Evolutionary conservation across 139 green algal species (phyloP), one percentile per base, ranked within the genome.

Genomic region (Limnomonas spitsbergensis): DNA sequence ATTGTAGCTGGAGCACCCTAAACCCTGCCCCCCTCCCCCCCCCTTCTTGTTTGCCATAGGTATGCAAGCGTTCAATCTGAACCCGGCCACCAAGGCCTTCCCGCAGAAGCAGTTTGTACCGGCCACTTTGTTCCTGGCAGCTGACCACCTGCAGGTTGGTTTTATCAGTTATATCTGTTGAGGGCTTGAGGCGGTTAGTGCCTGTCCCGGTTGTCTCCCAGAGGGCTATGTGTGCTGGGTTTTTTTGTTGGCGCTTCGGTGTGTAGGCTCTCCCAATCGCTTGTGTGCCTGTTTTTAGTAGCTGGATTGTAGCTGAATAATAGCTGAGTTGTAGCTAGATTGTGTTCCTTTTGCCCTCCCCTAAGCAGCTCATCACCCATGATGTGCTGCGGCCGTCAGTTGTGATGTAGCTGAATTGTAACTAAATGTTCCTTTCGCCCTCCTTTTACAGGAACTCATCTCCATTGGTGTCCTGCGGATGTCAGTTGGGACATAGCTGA

Each of bases 1-100:
- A n/a, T n/a, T n/a, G n/a, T n/a, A n/a, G n/a, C n/a, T n/a, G n/a
- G n/a, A n/a, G n/a, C n/a, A n/a, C n/a, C n/a, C n/a, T n/a, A n/a
- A n/a, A n/a, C n/a, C n/a, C n/a, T n/a, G n/a, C n/a, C n/a, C n/a
- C n/a, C n/a, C n/a, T n/a, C n/a, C 47, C 47, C 47, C 47, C 47
- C 20, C 47, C 20, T 20, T 14, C 47, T 20, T 29, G 14, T 20
- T 61, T 20, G 14, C 47, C 47, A 20, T 20, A 72, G 61, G 78
- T 37, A 79, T 83, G 66, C 79, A 80, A 61, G 73, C 73, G 26
- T 84, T 84, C 73, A 83, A 83, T 56, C 36, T 78, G 35, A 82
- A 78, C 69, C 69, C 69, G 31, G 52, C 67, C 35, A 78, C 78
- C 37, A 9, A n/a, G 31, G 61, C 56, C 3, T 47, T 40, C 2